A percentile compares a stretch with the other conserved stretches of the same genome.
Conservation (phyloP, 257 asterid genomes). For the Nicotiana knightiana region DNA sequence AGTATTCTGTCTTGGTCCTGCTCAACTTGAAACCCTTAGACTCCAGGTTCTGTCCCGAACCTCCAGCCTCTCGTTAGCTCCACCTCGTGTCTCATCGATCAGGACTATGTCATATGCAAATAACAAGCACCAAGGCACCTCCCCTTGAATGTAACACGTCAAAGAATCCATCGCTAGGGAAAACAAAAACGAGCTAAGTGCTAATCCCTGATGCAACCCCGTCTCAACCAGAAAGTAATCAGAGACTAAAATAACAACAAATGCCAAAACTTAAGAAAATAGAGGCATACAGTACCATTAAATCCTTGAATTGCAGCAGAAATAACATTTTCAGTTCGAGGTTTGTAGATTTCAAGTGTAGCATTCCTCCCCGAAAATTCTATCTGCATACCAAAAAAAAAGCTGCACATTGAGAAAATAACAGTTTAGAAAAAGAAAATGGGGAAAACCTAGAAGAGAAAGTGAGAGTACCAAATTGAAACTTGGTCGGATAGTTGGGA, state of each 20-base stretch:
- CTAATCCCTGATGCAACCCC: too few species aligned
- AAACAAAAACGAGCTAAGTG: too few species aligned
- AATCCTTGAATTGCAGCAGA: conserved; percentile 75
- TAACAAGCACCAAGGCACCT: too few species aligned
- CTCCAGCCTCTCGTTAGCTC: too few species aligned
- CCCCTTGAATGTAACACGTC: too few species aligned
- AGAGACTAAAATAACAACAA: neutral
- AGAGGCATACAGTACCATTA: conserved; percentile 44
- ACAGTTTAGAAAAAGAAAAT: neutral
- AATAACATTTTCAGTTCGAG: conserved; percentile 64
- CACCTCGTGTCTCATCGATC: too few species aligned
- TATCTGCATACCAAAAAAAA: conserved; percentile 34
- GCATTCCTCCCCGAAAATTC: conserved; percentile 60
- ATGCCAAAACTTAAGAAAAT: neutral
- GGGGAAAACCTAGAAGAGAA: neutral
- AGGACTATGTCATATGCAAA: too few species aligned
- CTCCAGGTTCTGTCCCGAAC: too few species aligned
- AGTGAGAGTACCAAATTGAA: conserved; percentile 55
- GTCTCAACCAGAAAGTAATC: too few species aligned
- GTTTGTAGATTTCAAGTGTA: conserved; percentile 59
- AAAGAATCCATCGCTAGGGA: too few species aligned
- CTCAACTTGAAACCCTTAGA: too few species aligned
- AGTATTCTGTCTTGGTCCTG: too few species aligned
- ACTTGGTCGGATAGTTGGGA: conserved; percentile 53
- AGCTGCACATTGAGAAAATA: neutral